Percentiles rank a stretch among this genome's conserved stretches.
phyloP scores from a whole-genome alignment of 345 rosid genomes.

The Corymbia maculata region DNA sequence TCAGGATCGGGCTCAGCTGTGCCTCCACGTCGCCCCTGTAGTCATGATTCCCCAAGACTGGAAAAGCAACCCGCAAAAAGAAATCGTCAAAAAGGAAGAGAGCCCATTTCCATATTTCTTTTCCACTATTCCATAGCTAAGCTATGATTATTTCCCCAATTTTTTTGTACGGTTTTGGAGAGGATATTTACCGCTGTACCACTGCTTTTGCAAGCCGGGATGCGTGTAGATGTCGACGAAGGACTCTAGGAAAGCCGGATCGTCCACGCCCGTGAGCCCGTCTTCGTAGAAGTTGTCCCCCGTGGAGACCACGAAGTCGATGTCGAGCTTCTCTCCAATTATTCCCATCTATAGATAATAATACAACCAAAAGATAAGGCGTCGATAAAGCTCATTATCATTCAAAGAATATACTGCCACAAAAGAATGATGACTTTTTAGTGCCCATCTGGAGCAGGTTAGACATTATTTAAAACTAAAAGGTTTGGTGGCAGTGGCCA shows the following conservation, averaged over 20 bases:
- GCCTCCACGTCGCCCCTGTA: conserved; percentile 59
- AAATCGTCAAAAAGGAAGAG: background rate
- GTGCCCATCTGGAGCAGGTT: background rate
- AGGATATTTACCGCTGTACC: conserved; percentile 26
- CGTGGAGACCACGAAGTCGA: conserved; percentile 35
- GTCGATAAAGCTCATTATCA: background rate
- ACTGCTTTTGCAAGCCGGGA: conserved; percentile 31
- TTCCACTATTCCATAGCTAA: background rate
- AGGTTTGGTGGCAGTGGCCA: background rate
- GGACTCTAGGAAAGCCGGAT: conserved; percentile 28
- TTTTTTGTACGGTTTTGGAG: background rate
- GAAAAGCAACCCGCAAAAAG: background rate
- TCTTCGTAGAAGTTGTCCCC: conserved; percentile 49
- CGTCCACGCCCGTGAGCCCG: conserved; percentile 29
- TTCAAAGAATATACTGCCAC: background rate
- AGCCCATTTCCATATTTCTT: background rate
- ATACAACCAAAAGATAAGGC: background rate
- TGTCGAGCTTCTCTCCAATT: conserved; percentile 26
- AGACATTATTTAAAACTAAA: background rate
- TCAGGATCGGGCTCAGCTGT: conserved; percentile 40
- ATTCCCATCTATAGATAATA: conserved; percentile 32
- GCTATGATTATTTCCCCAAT: background rate
- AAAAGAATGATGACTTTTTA: no score
- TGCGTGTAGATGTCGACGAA: conserved; percentile 33
- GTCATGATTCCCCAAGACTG: conserved; percentile 66